Conservation (phyloP, 352 stramenopile genomes). For the Plasmopara halstedii region DNA sequence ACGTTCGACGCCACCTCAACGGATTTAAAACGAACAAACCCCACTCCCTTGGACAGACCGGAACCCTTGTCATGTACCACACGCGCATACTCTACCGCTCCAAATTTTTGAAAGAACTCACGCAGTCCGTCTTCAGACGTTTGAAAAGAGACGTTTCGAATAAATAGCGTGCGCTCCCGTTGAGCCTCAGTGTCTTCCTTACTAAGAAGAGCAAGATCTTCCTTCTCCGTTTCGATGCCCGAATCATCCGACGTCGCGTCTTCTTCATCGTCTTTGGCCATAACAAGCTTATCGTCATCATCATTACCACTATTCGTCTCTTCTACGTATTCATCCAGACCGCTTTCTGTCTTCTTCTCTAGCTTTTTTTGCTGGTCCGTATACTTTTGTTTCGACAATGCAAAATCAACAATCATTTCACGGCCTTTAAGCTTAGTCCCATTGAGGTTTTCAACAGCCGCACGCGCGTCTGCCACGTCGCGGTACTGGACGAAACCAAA, state of each 20-base stretch:
- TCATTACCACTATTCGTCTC: conserved; percentile 33
- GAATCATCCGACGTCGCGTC: conserved; percentile 20
- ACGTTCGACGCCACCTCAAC: conserved; percentile 44
- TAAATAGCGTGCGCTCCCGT: conserved; percentile 72
- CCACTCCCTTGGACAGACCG: conserved; percentile 72
- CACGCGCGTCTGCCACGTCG: conserved; percentile 47
- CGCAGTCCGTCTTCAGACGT: conserved; percentile 61
- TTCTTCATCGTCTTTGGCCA: conserved; percentile 36
- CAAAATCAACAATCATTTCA: conserved; percentile 84
- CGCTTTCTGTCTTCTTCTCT: conserved; percentile 21
- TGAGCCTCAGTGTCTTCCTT: conserved; percentile 71
- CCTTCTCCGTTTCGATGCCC: conserved; percentile 24
- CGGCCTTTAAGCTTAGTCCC: conserved; percentile 72
- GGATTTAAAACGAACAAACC: conserved; percentile 75
- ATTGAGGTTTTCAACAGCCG: conserved; percentile 68
- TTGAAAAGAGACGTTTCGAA: conserved; percentile 83
- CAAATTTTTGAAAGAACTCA: conserved; percentile 68
- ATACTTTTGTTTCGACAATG: conserved; percentile 73
- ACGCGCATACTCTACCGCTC: conserved; percentile 69
- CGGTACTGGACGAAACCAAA: conserved; percentile 83
- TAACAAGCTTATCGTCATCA: conserved; percentile 44
- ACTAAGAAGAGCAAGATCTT: conserved; percentile 2
- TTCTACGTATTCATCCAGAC: conserved; percentile 27
- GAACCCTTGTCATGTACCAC: conserved; percentile 78
- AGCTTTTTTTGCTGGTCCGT: conserved; percentile 65